Evolutionary conservation across 352 stramenopile species (phyloP).

Genomic region (Phytophthora crassamura): DNA sequence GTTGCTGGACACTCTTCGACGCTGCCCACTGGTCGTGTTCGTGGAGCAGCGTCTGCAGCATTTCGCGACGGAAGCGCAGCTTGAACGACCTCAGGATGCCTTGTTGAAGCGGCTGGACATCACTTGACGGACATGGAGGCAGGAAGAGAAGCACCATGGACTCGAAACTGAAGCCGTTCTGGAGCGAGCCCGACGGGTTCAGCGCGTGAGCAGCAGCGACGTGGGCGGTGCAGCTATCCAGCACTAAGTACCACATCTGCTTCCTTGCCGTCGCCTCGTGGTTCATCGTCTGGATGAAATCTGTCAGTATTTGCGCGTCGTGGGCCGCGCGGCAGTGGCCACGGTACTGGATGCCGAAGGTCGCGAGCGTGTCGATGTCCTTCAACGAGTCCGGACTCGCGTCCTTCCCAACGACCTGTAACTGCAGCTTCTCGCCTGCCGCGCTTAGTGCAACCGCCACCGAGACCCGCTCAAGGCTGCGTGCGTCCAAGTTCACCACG

Average conservation of each 20-base stretch:
- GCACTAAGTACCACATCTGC: conserved; percentile 74
- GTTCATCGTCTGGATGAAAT: conserved; percentile 72
- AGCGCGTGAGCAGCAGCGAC: conserved; percentile 66
- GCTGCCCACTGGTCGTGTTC: conserved; percentile 34
- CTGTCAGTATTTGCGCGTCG: conserved; percentile 55
- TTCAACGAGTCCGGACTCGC: conserved; percentile 46
- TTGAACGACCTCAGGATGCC: conserved; percentile 68
- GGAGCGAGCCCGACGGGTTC: conserved; percentile 63
- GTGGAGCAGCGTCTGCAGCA: conserved; percentile 57
- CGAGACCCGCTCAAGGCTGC: conserved; percentile 59
- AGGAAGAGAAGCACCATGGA: conserved; percentile 71
- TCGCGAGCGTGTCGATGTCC: conserved; percentile 40
- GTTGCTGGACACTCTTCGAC: conserved; percentile 14
- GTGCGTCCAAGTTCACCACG: conserved; percentile 52
- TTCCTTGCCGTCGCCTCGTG: conserved; percentile 59
- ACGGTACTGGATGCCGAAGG: conserved; percentile 54
- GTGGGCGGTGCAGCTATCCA: conserved; percentile 72
- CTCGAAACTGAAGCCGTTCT: conserved; percentile 69
- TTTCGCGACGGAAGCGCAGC: conserved; percentile 60
- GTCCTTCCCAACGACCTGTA: conserved; percentile 65
- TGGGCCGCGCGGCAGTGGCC: conserved; percentile 53
- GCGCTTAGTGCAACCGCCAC: conserved; percentile 66
- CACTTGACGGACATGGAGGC: conserved; percentile 45
- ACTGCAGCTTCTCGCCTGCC: conserved; percentile 65
- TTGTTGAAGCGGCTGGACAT: conserved; percentile 67